Percentiles rank a stretch among this genome's conserved stretches.
Conservation (phyloP, 441 rosid genomes). For the Melastoma candidum region DNA sequence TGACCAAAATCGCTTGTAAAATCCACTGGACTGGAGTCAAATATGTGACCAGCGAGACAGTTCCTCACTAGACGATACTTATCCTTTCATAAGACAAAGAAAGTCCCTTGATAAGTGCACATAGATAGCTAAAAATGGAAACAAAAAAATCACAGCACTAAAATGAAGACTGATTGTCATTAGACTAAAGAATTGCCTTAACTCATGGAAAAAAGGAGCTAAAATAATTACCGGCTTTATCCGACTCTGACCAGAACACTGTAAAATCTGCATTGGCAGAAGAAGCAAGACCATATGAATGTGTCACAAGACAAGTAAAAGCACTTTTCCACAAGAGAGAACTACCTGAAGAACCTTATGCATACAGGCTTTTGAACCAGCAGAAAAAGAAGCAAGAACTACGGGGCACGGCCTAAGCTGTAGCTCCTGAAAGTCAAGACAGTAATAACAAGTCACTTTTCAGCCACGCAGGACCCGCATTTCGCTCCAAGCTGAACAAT, state of each 20-base stretch:
- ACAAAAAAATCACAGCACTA: not conserved
- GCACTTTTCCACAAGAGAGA: not conserved
- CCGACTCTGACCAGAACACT: constrained; percentile 54
- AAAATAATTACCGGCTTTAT: constrained; percentile 36
- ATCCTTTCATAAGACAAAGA: constrained; percentile 34
- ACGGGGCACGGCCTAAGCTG: constrained; percentile 62
- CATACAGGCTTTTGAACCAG: constrained; percentile 84
- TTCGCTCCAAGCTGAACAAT: not conserved
- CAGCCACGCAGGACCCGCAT: not conserved
- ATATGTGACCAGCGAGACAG: constrained; percentile 78
- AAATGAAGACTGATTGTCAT: not conserved
- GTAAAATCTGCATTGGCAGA: constrained; percentile 46
- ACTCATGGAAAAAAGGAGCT: constrained; percentile 2
- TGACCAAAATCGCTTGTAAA: constrained; percentile 72
- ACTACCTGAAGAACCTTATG: constrained; percentile 73
- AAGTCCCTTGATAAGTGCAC: not conserved
- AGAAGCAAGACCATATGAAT: not conserved
- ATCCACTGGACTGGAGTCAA: constrained; percentile 83
- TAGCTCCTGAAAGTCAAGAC: constrained; percentile 38
- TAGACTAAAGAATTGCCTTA: not conserved
- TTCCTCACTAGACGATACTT: constrained; percentile 50
- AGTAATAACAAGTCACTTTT: constrained; percentile 3
- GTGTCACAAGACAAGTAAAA: not conserved
- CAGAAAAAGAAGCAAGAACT: constrained; percentile 73
- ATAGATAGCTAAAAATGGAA: constrained; percentile 5